Evolutionary conservation across 768 basidiomycete species (phyloP).

Genomic region (Leccinellum luteum): DNA sequence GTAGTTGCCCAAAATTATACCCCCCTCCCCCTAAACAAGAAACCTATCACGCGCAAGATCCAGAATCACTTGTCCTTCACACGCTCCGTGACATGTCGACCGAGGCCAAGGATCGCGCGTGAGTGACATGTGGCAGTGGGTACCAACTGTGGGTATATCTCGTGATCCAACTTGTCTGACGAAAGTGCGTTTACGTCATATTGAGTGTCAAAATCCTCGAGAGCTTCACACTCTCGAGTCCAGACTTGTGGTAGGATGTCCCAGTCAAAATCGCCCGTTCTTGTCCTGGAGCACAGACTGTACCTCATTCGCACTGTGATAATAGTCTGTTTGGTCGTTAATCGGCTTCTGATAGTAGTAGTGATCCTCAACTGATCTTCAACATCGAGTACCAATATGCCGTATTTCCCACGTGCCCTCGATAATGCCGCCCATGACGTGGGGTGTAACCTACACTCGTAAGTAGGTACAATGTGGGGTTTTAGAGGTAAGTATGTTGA

Average conservation of each 20-base stretch:
- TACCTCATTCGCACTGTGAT: constrained; percentile 4
- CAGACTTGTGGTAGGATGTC: not conserved
- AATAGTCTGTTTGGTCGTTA: constrained; percentile 12
- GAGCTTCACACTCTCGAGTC: constrained; percentile 1
- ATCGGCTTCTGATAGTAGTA: constrained; percentile 25
- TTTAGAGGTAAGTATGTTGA: not conserved
- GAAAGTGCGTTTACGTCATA: constrained; percentile 22
- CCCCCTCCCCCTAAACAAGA: not conserved
- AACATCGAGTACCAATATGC: constrained; percentile 9
- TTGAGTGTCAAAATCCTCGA: not conserved
- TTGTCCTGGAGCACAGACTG: not conserved
- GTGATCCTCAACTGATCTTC: constrained; percentile 32
- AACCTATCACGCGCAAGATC: not conserved
- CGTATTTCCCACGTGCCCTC: constrained; percentile 11
- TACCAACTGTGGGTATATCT: constrained; percentile 2
- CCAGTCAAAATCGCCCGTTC: not conserved
- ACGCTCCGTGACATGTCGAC: constrained; percentile 1
- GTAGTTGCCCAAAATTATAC: not conserved
- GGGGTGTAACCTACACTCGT: not conserved
- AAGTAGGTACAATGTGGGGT: not conserved
- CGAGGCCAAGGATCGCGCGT: not conserved
- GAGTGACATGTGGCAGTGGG: constrained; percentile 6
- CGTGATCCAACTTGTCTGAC: constrained; percentile 1
- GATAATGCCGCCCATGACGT: not conserved
- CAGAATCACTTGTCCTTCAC: constrained; percentile 1